Base-by-base conservation (phyloP, 495 filamentous ascomycete species). In the Xylaria cubensis region DNA sequence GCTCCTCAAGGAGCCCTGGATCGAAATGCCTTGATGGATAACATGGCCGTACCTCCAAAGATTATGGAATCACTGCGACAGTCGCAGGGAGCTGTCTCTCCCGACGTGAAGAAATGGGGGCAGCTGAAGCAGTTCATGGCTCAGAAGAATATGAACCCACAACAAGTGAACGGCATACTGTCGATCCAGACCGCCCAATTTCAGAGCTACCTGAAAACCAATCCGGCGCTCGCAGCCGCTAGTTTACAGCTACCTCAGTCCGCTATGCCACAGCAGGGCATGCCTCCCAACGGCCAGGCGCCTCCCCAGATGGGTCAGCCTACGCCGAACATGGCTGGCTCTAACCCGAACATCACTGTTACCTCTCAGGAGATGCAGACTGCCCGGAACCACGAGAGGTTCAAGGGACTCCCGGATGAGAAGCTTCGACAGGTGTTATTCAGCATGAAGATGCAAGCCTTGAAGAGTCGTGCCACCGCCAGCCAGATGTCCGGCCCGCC, bases 61-160 rank as follows among this genome's bases (percentile, higher is more conserved):
- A 50, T 85, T 2, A 12, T 85, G 0, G 61, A 70, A 1, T 71
- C 80, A 12, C 32, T 83, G 9, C 68, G 62, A 10, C 4, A n/a
- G 7, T 68, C 75, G 13, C 59, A 64, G 36, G 63, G 59, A 2
- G 66, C 90, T 0, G 4, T 53, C 9, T 90, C 92, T 3, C 86
- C 86, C 19, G 80, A 90, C 3, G 80, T 92, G 21, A 91, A 89
- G 76, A 91, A 89, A 68, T 97, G 93, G 93, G 86, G 85, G 36
- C 88, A 92, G 63, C 81, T 97, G 0, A 94, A 93, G 78, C 80
- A 88, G 51, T 92, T 87, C 84, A 81, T 88, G 1, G 63, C 72
- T 1, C 76, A 83, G 58, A 90, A 90, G 74, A 83, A 84, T 42
- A 51, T 84, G 19, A 76, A 78, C 4, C 75, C 81, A 2, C 76